A percentile compares a stretch with the other conserved stretches of the same genome.
Evolutionary conservation across 441 rosid species (phyloP).

Genomic region (Syzygium syzygioides): DNA sequence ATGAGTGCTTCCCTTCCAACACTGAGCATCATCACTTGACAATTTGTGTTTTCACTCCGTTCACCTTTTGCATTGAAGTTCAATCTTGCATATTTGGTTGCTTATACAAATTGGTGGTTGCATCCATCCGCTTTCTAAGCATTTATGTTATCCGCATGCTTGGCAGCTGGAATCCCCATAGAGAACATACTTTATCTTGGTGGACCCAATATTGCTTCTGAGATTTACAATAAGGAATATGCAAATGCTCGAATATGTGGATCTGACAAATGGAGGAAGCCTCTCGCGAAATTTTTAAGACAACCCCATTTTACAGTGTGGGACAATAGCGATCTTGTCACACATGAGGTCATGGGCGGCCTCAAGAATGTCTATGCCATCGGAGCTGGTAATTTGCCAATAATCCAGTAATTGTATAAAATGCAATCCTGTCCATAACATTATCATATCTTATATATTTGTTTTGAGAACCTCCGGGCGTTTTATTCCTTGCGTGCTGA

Average conservation of each 20-base stretch:
- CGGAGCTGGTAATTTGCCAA: conserved; percentile 67
- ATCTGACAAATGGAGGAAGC: conserved; percentile 90
- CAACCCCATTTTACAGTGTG: conserved; percentile 93
- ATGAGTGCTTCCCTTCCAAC: not conserved
- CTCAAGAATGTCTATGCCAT: conserved; percentile 98
- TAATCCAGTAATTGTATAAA: not conserved
- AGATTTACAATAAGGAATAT: conserved; percentile 86
- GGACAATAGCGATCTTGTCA: conserved; percentile 88
- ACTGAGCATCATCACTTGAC: not conserved
- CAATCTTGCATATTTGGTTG: not conserved
- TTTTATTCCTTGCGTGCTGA: not conserved
- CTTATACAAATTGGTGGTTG: not conserved
- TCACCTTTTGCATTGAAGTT: not conserved
- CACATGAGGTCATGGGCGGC: conserved; percentile 86
- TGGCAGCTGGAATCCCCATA: conserved; percentile 67
- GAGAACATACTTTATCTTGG: conserved; percentile 94
- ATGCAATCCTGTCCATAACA: not conserved
- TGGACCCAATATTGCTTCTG: conserved; percentile 98
- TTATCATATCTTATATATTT: not conserved
- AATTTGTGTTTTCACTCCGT: not conserved
- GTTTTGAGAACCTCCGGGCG: not conserved
- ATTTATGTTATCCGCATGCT: not conserved
- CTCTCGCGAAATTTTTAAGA: conserved; percentile 79
- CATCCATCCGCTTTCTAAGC: not conserved
- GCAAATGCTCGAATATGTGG: conserved; percentile 99